Evolutionary conservation across 192 early-diverging fungal species (phyloP).

Genomic region (Irineochytrium annulatum): DNA sequence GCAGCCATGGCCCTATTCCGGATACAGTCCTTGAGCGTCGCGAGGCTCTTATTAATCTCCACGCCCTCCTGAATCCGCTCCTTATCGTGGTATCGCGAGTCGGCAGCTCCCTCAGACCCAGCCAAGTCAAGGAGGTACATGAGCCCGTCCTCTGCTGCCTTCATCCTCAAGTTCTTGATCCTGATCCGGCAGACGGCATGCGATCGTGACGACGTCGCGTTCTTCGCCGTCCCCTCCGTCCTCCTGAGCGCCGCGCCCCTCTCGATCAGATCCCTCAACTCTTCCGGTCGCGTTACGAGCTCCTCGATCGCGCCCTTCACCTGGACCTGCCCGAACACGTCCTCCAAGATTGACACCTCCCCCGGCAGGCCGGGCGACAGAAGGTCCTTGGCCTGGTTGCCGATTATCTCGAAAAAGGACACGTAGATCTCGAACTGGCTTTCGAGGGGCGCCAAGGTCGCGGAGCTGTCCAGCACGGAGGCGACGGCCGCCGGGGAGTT

Average conservation of each 20-base stretch:
- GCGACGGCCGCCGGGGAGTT: not conserved
- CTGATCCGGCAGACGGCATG: slow-evolving; percentile 39
- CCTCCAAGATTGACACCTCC: slow-evolving; percentile 38
- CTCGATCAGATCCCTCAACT: slow-evolving; percentile 22
- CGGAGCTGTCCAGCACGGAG: too few relatives aligned
- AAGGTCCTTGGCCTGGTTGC: slow-evolving; percentile 18
- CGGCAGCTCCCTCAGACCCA: slow-evolving; percentile 39
- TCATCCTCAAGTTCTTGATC: slow-evolving; percentile 30
- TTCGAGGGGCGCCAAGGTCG: not conserved
- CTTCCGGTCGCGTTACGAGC: slow-evolving; percentile 1
- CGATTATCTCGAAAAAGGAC: slow-evolving; percentile 46
- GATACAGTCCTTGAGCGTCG: slow-evolving; percentile 53
- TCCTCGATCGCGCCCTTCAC: slow-evolving; percentile 21
- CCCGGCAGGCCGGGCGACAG: slow-evolving; percentile 21
- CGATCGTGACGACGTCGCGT: slow-evolving; percentile 30
- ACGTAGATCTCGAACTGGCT: slow-evolving; percentile 32
- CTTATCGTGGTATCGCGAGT: slow-evolving; percentile 37
- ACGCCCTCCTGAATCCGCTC: slow-evolving; percentile 44
- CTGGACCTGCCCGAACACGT: slow-evolving; percentile 34
- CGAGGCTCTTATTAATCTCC: slow-evolving; percentile 50
- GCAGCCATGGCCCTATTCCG: slow-evolving; percentile 32
- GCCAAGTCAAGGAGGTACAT: slow-evolving; percentile 52
- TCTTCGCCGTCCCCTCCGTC: slow-evolving; percentile 35
- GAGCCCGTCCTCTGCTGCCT: slow-evolving; percentile 39
- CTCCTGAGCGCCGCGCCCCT: slow-evolving; percentile 18